These are phyloP conservation scores for Penicillium sp. DNA, from an alignment of 2,329 filamentous ascomycete species.

Conservation along the genomic window DNA sequence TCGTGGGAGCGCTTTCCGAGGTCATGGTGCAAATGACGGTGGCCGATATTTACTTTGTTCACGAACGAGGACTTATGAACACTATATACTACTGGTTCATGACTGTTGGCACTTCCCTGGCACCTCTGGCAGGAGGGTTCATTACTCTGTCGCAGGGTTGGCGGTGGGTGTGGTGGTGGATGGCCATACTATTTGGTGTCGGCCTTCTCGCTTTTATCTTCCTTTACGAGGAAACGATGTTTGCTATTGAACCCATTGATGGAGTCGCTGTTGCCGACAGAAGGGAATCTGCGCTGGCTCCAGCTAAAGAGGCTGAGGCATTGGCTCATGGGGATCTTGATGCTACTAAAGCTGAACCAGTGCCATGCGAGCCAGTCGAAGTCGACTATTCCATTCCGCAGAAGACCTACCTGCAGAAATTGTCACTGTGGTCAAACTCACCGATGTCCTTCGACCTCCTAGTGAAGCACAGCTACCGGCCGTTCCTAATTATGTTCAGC, in stretches of 20 bases:
- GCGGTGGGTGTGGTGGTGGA: constrained; percentile 58
- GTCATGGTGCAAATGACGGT: constrained; percentile 54
- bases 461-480: constrained; percentile 33
- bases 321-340: background rate
- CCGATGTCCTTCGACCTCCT: constrained; percentile 16
- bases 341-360: background rate
- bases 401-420: constrained; percentile 45
- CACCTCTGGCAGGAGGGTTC: constrained; percentile 37
- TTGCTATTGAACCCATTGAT: constrained; percentile 3
- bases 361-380: background rate
- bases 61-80: constrained; percentile 54
- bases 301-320: constrained; percentile 2
- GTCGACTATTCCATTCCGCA: constrained; percentile 17
- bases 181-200: constrained; percentile 44
- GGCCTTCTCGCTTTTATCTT: constrained; percentile 48
- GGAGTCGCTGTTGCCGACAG: background rate
- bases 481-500: constrained; percentile 33
- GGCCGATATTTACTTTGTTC: constrained; percentile 55
- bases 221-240: constrained; percentile 49
- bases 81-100: constrained; percentile 47
- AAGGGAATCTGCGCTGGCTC: background rate
- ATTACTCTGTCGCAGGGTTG: constrained; percentile 50
- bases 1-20: constrained; percentile 51
- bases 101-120: constrained; percentile 39
- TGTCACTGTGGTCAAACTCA: constrained; percentile 39